Percentiles rank a stretch among this genome's conserved stretches.
Evolutionary conservation across 768 basidiomycete species (phyloP).

Genomic region (Tremella fuciformis): DNA sequence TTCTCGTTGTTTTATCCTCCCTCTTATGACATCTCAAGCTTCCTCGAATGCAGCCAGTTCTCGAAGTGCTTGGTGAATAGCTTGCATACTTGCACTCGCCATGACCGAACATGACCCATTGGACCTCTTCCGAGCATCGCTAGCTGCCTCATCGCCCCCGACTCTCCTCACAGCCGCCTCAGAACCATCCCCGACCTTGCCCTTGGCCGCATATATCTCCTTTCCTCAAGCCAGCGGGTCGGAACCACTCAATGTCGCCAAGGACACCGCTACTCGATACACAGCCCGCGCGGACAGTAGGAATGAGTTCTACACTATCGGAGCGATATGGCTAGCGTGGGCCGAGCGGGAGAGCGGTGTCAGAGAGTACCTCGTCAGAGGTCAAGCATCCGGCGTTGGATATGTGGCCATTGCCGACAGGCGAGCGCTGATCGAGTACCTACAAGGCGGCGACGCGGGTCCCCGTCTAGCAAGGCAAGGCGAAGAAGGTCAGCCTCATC

Average conservation of each 20-base stretch:
- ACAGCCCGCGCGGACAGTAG: constrained; percentile 55
- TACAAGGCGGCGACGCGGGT: constrained; percentile 64
- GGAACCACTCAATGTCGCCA: constrained; percentile 57
- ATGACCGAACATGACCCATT: constrained; percentile 43
- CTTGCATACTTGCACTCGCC: neutral
- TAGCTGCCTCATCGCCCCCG: constrained; percentile 28
- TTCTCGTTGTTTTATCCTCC: constrained; percentile 3
- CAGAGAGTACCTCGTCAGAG: constrained; percentile 85
- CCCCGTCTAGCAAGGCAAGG: constrained; percentile 58
- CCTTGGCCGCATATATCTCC: constrained; percentile 67
- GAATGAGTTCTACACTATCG: constrained; percentile 68
- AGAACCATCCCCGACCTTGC: constrained; percentile 53
- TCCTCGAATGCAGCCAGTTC: neutral
- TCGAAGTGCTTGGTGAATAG: neutral
- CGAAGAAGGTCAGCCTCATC: constrained; percentile 30
- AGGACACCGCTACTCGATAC: constrained; percentile 74
- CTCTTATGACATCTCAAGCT: neutral
- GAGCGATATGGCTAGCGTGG: constrained; percentile 84
- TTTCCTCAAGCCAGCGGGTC: constrained; percentile 48
- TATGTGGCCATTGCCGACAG: constrained; percentile 85
- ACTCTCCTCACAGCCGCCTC: constrained; percentile 44
- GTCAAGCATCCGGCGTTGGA: constrained; percentile 68
- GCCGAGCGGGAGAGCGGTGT: constrained; percentile 66
- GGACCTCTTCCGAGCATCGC: constrained; percentile 45
- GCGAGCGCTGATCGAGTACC: constrained; percentile 79